Evolutionary conservation across 208 protist genomes (phyloP).

Genomic region (Leishmania arabica): DNA sequence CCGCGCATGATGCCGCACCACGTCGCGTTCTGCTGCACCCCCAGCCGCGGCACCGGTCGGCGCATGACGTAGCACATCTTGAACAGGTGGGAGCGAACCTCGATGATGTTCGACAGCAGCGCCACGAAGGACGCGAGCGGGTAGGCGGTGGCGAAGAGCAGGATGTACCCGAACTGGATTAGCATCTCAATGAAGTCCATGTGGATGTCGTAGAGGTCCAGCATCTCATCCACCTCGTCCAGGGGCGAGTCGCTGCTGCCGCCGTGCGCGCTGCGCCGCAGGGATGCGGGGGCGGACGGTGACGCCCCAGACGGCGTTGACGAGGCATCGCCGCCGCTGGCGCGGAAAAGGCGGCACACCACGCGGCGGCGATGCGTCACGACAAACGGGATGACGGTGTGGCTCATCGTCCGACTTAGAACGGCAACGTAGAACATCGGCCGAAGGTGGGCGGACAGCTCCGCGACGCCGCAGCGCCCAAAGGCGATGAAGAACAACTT

Average conservation of each 20-base stretch:
- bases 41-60: slow-evolving; percentile 50
- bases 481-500: slow-evolving; percentile 72
- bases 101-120: slow-evolving; percentile 72
- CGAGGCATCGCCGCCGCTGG: slow-evolving; percentile 4
- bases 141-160: slow-evolving; percentile 70
- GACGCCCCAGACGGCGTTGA: background rate
- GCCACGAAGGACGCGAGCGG: slow-evolving; percentile 58
- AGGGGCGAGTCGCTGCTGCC: slow-evolving; percentile 37
- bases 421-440: slow-evolving; percentile 50
- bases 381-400: slow-evolving; percentile 64
- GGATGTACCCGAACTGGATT: slow-evolving; percentile 78
- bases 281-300: background rate
- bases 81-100: slow-evolving; percentile 65
- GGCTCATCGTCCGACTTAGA: slow-evolving; percentile 48
- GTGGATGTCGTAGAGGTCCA: slow-evolving; percentile 65
- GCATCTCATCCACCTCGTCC: slow-evolving; percentile 46
- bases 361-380: slow-evolving; percentile 38
- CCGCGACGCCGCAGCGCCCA: slow-evolving; percentile 43
- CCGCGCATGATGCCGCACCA: slow-evolving; percentile 56
- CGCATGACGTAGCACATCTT: slow-evolving; percentile 66
- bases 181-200: slow-evolving; percentile 80
- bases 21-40: slow-evolving; percentile 38
- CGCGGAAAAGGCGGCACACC: slow-evolving; percentile 11
- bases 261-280: slow-evolving; percentile 13
- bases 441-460: slow-evolving; percentile 45